phyloP scores from a whole-genome alignment of 768 basidiomycete species.

The Plicaturopsis crispa region DNA sequence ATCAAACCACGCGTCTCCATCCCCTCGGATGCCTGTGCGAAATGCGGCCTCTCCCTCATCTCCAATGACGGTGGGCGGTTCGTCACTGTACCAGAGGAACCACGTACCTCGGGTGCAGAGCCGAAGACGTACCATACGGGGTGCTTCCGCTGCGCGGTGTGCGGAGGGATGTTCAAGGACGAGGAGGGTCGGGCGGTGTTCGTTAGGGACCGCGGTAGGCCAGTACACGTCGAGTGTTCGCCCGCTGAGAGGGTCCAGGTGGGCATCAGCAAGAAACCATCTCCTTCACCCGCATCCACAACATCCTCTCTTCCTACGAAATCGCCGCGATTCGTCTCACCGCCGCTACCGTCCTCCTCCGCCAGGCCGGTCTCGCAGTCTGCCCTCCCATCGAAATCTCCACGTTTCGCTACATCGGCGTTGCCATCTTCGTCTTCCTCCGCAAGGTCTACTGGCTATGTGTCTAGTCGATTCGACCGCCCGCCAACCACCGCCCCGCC shows the following conservation, averaged over 20 bases:
- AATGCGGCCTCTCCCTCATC: slow-evolving; percentile 48
- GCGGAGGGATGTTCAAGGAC: slow-evolving; percentile 57
- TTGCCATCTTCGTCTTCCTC: slow-evolving; percentile 15
- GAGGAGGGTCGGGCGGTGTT: slow-evolving; percentile 62
- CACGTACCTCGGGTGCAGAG: slow-evolving; percentile 27
- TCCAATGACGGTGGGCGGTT: slow-evolving; percentile 53
- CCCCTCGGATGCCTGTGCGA: too few species aligned
- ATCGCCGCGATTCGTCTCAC: slow-evolving; percentile 4
- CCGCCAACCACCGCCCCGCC: too few species aligned
- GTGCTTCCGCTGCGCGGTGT: slow-evolving; percentile 71
- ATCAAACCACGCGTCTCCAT: too few species aligned
- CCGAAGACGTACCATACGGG: slow-evolving; percentile 64
- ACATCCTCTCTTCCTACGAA: background rate
- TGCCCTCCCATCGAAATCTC: slow-evolving; percentile 5
- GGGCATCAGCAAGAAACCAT: slow-evolving; percentile 18
- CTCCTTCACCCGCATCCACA: slow-evolving; percentile 5
- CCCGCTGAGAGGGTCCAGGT: too few species aligned
- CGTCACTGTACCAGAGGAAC: slow-evolving; percentile 58
- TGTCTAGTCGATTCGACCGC: slow-evolving; percentile 24
- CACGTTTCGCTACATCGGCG: slow-evolving; percentile 10
- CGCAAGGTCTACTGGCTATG: too few species aligned
- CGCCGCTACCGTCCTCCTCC: slow-evolving; percentile 14
- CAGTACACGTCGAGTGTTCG: slow-evolving; percentile 68
- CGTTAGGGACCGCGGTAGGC: slow-evolving; percentile 54
- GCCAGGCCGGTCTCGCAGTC: slow-evolving; percentile 8